These are phyloP conservation scores for Kwoniella botswanensis DNA, from an alignment of 768 basidiomycete genomes.

Conservation along the genomic window DNA sequence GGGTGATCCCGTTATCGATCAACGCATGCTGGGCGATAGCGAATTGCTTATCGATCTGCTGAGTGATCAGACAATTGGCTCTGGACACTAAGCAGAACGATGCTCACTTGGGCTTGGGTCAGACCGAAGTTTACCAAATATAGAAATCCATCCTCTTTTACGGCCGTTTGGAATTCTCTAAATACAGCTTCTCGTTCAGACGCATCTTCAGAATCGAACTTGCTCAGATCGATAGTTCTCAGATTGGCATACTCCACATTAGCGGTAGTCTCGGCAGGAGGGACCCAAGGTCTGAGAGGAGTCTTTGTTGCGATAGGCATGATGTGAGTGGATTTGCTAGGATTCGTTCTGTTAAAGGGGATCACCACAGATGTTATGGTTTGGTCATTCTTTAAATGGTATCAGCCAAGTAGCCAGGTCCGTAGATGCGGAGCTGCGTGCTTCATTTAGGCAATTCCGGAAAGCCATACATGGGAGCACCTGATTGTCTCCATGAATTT, in stretches of 20 bases:
- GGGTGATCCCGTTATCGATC: slow-evolving; percentile 20
- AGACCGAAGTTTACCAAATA: slow-evolving; percentile 28
- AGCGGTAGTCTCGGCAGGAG: slow-evolving; percentile 8
- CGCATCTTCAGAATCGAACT: slow-evolving; percentile 21
- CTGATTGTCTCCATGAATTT: too few relatives aligned
- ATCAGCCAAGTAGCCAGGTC: too few relatives aligned
- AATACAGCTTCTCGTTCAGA: slow-evolving; percentile 8
- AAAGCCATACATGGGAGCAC: too few relatives aligned
- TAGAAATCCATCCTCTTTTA: slow-evolving; percentile 30
- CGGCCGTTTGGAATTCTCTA: slow-evolving; percentile 15
- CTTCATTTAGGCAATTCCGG: too few relatives aligned
- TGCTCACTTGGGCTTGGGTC: slow-evolving; percentile 18
- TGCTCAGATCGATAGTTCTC: slow-evolving; percentile 27
- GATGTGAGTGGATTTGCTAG: background rate
- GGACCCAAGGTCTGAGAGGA: slow-evolving; percentile 5
- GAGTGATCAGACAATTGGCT: background rate
- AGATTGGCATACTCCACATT: slow-evolving; percentile 21
- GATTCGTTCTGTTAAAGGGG: too few relatives aligned
- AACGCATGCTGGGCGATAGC: slow-evolving; percentile 24
- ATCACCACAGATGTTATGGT: too few relatives aligned
- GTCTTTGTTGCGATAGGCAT: slow-evolving; percentile 2
- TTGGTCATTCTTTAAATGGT: too few relatives aligned
- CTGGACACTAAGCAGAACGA: background rate
- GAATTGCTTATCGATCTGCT: slow-evolving; percentile 22
- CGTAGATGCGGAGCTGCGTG: too few relatives aligned